phyloP scores from a whole-genome alignment of 2,329 filamentous ascomycete genomes.

The Cladorrhinum sp. region DNA sequence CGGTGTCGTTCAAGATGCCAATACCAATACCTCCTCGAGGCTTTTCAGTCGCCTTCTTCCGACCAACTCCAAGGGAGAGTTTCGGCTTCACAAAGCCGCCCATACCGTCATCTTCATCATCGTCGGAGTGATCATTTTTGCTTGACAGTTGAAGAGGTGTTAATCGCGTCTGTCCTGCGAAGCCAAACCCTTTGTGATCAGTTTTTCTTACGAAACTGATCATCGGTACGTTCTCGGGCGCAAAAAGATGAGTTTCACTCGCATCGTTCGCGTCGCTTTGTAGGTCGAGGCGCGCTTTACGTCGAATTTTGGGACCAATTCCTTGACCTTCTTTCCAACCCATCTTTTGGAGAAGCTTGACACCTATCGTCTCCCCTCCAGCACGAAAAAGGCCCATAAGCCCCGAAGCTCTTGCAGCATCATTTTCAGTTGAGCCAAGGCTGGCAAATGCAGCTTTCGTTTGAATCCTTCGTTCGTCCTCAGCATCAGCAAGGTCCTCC shows the following conservation, averaged over 20 bases:
- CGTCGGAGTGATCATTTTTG: conserved; percentile 37
- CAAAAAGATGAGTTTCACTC: conserved; percentile 68
- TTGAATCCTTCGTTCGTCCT: conserved; percentile 71
- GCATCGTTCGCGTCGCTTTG: conserved; percentile 38
- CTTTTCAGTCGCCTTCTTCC: conserved; percentile 52
- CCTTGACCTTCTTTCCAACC: conserved; percentile 95
- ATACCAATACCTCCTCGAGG: conserved; percentile 73
- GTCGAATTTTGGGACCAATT: conserved; percentile 79
- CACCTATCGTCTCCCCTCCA: conserved; percentile 80
- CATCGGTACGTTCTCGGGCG: conserved; percentile 74
- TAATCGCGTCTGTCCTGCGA: conserved; percentile 56
- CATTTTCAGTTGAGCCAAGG: conserved; percentile 64
- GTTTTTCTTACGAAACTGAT: conserved; percentile 64
- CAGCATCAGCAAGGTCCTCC: conserved; percentile 84
- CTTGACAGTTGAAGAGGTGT: conserved; percentile 32
- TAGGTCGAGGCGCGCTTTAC: conserved; percentile 66
- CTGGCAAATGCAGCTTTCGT: conserved; percentile 72
- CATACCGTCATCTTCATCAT: conserved; percentile 38
- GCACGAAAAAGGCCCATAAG: conserved; percentile 71
- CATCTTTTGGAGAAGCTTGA: conserved; percentile 84
- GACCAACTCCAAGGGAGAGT: conserved; percentile 19
- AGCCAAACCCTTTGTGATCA: conserved; percentile 69
- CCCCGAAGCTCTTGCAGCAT: conserved; percentile 46
- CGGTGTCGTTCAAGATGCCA: conserved; percentile 85
- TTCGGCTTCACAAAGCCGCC: conserved; percentile 29